Percentiles rank a stretch among this genome's conserved stretches.
Conservation (phyloP, 192 early-diverging fungal genomes). For the Entomortierella parvispora region DNA sequence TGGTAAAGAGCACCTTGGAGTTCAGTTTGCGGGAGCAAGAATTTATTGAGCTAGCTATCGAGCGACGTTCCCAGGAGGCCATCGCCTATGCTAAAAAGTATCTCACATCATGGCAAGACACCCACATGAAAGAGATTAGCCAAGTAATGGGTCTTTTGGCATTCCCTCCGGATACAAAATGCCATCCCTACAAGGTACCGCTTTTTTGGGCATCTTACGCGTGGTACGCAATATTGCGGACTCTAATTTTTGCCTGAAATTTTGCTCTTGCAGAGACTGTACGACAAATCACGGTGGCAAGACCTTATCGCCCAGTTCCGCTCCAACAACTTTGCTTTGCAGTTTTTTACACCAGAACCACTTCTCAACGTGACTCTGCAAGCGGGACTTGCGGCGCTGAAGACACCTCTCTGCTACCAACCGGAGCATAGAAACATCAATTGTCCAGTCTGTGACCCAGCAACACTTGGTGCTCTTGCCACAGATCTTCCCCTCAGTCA, state of each 20-base stretch:
- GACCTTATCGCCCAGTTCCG: slow-evolving; percentile 84
- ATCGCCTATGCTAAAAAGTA: slow-evolving; percentile 91
- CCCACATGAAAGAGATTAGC: slow-evolving; percentile 83
- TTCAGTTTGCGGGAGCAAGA: slow-evolving; percentile 97
- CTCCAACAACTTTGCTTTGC: slow-evolving; percentile 86
- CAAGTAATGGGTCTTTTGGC: slow-evolving; percentile 92
- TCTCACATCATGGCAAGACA: slow-evolving; percentile 79
- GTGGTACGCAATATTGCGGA: background rate
- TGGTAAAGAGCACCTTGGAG: slow-evolving; percentile 95
- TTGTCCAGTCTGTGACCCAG: slow-evolving; percentile 92
- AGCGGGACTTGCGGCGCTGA: slow-evolving; percentile 95
- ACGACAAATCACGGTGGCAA: slow-evolving; percentile 80
- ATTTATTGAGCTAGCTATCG: slow-evolving; percentile 88
- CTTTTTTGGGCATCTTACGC: no score
- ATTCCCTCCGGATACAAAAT: slow-evolving; percentile 79
- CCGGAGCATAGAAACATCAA: slow-evolving; percentile 85
- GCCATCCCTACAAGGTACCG: slow-evolving; percentile 81
- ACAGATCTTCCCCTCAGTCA: slow-evolving; percentile 88
- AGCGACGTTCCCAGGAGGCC: slow-evolving; percentile 70
- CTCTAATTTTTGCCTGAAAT: background rate
- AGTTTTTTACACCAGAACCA: slow-evolving; percentile 88
- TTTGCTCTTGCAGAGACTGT: slow-evolving; percentile 62
- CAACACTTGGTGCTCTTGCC: slow-evolving; percentile 89
- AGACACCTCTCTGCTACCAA: slow-evolving; percentile 87
- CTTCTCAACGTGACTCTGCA: slow-evolving; percentile 90